A percentile compares a stretch with the other conserved stretches of the same genome.
Conservation (phyloP, 1,139 yeast species). For the Kurtzmaniella natalensis region DNA sequence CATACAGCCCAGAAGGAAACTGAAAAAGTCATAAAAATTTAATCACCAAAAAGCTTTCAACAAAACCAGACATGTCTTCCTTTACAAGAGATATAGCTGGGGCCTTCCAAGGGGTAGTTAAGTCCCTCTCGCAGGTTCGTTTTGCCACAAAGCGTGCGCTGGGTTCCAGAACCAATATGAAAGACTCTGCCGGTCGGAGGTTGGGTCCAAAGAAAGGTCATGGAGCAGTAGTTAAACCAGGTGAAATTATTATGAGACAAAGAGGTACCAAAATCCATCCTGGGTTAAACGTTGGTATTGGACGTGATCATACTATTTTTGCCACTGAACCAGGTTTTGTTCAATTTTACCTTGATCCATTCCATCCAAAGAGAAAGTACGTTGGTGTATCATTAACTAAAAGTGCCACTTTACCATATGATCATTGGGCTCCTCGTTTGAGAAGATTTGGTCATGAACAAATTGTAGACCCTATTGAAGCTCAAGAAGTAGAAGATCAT, state of each 20-base stretch:
- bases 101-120: neutral
- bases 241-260: slow-evolving; percentile 92
- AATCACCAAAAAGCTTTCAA: neutral
- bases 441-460: slow-evolving; percentile 78
- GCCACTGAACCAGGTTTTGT: slow-evolving; percentile 94
- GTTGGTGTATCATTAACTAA: slow-evolving; percentile 79
- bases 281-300: slow-evolving; percentile 88
- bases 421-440: slow-evolving; percentile 81
- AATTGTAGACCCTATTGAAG: slow-evolving; percentile 46
- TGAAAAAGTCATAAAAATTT: too few relatives aligned
- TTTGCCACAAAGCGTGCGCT: slow-evolving; percentile 92
- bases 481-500: slow-evolving; percentile 51
- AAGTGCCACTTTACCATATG: slow-evolving; percentile 69
- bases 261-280: slow-evolving; percentile 97
- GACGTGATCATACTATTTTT: slow-evolving; percentile 88
- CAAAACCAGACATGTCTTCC: neutral
- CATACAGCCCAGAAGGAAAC: slow-evolving; percentile 1
- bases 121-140: slow-evolving; percentile 52
- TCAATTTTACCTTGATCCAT: slow-evolving; percentile 90
- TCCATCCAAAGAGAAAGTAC: slow-evolving; percentile 88
- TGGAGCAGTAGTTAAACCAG: slow-evolving; percentile 60
- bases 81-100: neutral
- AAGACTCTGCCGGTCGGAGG: slow-evolving; percentile 94
- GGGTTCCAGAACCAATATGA: slow-evolving; percentile 88
- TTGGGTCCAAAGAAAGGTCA: slow-evolving; percentile 88